These are phyloP conservation scores for Coniochaeta prunicola DNA, from an alignment of 2,329 filamentous ascomycete genomes.

Conservation along the genomic window DNA sequence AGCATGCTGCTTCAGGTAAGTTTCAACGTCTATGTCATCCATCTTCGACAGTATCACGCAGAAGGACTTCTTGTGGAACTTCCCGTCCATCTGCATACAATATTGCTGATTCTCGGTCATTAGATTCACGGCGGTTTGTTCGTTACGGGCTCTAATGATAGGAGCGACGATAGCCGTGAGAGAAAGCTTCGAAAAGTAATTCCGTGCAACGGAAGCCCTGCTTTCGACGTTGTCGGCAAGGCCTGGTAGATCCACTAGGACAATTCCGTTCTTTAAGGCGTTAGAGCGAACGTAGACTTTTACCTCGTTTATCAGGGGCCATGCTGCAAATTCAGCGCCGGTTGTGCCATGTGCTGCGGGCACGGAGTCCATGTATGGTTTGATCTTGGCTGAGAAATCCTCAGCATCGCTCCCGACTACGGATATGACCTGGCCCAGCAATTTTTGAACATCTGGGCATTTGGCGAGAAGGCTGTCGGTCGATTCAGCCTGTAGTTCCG, in stretches of 20 bases:
- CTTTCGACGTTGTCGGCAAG: constrained; percentile 31
- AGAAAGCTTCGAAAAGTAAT: constrained; percentile 12
- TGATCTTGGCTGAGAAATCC: constrained; percentile 10
- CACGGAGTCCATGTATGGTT: constrained; percentile 20
- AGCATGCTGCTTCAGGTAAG: background rate
- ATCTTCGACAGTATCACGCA: constrained; percentile 20
- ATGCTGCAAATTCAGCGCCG: constrained; percentile 17
- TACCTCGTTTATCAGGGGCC: constrained; percentile 29
- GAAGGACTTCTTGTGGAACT: constrained; percentile 13
- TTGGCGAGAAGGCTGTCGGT: constrained; percentile 8
- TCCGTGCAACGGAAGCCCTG: constrained; percentile 15
- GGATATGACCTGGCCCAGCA: constrained; percentile 1
- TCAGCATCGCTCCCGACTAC: constrained; percentile 4
- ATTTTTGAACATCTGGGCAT: background rate
- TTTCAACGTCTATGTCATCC: constrained; percentile 17
- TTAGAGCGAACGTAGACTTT: constrained; percentile 35
- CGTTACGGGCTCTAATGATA: constrained; percentile 17
- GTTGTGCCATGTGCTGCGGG: background rate
- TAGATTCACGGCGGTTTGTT: constrained; percentile 13
- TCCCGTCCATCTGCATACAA: constrained; percentile 19
- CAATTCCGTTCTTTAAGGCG: constrained; percentile 38
- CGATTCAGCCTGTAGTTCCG: constrained; percentile 5
- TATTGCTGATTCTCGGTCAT: constrained; percentile 19
- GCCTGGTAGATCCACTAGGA: constrained; percentile 47
- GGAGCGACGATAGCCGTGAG: constrained; percentile 20